These are phyloP conservation scores for Pterula multifida DNA, from an alignment of 1,284 basidiomycete species.

Conservation along the genomic window DNA sequence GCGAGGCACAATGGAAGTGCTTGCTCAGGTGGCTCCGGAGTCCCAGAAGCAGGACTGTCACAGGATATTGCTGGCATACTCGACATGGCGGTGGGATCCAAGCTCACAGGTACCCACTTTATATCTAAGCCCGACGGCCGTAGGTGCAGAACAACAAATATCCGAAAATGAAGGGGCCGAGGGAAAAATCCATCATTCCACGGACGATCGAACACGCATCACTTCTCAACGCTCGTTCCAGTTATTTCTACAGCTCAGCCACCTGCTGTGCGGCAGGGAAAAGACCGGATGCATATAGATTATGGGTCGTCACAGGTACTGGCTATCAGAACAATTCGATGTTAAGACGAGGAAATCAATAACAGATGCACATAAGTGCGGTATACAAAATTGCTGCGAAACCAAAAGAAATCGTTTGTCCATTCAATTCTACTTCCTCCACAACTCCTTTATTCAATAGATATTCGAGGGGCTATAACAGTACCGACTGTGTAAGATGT, in stretches of 20 bases:
- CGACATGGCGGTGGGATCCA: neutral
- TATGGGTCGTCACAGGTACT: neutral
- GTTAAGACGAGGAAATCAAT: neutral
- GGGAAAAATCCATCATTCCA: neutral
- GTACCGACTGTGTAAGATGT: slow-evolving; percentile 25
- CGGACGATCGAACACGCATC: neutral
- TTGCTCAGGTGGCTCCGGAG: neutral
- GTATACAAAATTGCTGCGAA: neutral
- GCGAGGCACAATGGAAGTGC: slow-evolving; percentile 10
- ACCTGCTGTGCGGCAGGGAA: neutral
- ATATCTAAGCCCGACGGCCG: neutral
- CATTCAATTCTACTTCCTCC: no score
- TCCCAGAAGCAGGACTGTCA: neutral
- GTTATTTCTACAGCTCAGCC: neutral
- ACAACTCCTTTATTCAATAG: slow-evolving; percentile 29
- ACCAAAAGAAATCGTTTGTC: no score
- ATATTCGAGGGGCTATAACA: slow-evolving; percentile 31
- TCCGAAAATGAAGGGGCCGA: neutral
- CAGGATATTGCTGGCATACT: neutral
- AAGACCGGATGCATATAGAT: neutral
- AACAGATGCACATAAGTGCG: neutral
- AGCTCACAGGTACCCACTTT: neutral
- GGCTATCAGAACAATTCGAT: no score
- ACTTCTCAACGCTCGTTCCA: neutral
- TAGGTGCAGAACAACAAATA: neutral